Conservation (phyloP, 768 basidiomycete species). For the Tulasnella sp. region DNA sequence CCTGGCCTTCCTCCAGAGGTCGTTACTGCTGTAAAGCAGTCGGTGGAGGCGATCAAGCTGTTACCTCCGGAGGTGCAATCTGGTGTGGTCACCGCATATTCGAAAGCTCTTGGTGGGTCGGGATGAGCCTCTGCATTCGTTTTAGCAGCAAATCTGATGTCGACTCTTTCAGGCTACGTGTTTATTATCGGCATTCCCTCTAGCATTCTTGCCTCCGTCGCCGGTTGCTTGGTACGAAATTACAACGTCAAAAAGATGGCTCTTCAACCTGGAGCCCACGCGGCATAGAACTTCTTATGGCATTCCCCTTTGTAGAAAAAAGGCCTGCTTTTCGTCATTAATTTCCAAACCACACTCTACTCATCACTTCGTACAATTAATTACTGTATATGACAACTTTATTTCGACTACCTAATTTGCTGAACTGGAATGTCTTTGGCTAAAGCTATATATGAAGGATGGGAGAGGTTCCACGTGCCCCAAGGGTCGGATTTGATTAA, state of each 20-base stretch:
- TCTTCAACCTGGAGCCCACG: slow-evolving; percentile 23
- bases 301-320: not conserved
- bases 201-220: slow-evolving; percentile 40
- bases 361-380: no score
- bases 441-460: no score
- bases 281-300: slow-evolving; percentile 2
- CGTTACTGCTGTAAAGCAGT: slow-evolving; percentile 39
- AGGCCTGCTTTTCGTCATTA: no score
- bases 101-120: slow-evolving; percentile 32
- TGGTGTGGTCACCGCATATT: slow-evolving; percentile 38
- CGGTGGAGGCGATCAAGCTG: slow-evolving; percentile 42
- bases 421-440: no score
- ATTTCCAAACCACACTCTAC: no score
- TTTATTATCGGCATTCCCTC: slow-evolving; percentile 46
- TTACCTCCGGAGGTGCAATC: slow-evolving; percentile 38
- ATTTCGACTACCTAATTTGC: no score
- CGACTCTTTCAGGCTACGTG: slow-evolving; percentile 37
- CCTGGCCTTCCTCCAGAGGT: slow-evolving; percentile 38
- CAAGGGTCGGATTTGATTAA: no score
- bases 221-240: slow-evolving; percentile 44
- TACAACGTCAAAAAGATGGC: slow-evolving; percentile 41
- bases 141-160: not conserved
- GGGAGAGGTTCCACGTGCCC: no score
- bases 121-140: not conserved
- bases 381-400: no score